Percentiles rank a stretch among this genome's conserved stretches.
Evolutionary conservation across 1,284 basidiomycete species (phyloP).

Genomic region (Cryptococcus amylolentus): DNA sequence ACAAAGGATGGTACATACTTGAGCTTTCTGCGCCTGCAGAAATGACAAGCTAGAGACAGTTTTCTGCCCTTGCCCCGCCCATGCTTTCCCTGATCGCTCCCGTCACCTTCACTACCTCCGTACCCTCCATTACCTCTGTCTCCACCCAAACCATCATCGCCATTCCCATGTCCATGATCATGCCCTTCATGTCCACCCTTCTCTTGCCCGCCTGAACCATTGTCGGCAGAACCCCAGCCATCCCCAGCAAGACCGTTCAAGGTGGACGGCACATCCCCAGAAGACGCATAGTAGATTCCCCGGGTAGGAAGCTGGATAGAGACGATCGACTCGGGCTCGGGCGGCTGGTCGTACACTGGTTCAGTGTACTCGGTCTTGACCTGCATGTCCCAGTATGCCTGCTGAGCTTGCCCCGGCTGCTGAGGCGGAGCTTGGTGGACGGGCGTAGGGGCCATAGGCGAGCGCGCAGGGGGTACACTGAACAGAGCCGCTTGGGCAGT

Average conservation of each 20-base stretch:
- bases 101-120: background rate
- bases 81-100: background rate
- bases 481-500: background rate
- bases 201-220: background rate
- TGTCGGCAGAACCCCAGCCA: slow-evolving; percentile 1
- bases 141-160: background rate
- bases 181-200: slow-evolving; percentile 1
- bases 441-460: background rate
- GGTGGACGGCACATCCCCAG: background rate
- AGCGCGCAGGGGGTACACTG: background rate
- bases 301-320: too few species aligned
- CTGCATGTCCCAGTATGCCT: background rate
- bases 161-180: slow-evolving; percentile 1
- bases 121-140: background rate
- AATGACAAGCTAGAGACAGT: slow-evolving; percentile 50
- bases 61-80: slow-evolving; percentile 28
- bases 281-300: background rate
- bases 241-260: slow-evolving; percentile 3
- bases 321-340: background rate
- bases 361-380: background rate
- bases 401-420: background rate
- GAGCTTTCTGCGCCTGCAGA: slow-evolving; percentile 49
- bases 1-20: slow-evolving; percentile 36
- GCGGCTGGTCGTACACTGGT: background rate
- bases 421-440: background rate